Evolutionary conservation across 2,329 filamentous ascomycete species (phyloP), one percentile per base, ranked within the genome.

Genomic region (Verticillium nonalfalfae): DNA sequence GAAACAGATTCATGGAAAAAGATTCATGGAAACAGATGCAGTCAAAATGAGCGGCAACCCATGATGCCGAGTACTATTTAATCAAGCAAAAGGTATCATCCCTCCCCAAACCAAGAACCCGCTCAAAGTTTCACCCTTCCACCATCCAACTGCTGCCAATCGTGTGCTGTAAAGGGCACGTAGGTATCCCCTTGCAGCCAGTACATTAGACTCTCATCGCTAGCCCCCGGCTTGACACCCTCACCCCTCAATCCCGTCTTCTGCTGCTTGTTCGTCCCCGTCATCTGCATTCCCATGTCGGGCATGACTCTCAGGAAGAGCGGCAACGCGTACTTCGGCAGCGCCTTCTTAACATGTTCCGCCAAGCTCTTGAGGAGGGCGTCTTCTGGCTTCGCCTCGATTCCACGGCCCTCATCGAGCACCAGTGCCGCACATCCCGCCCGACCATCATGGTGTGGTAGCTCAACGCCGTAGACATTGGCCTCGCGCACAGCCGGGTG

Each of bases 211-310:
- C 85, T 83, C 3, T 68, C 67, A 40, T 73, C 72, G 1, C 82
- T 77, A 68, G 84, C 84, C 4, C 69, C 74, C 0, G 89, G 90
- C 68, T 91, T 84, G 0, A 94, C 90, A 0, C 93, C 92, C 64
- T 93, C 83, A 2, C 81, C 79, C n/a, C 91, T 80, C 65, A 96
- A 72, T 0, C 78, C 75, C 65, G 89, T 85, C 75, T 97, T 97
- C 75, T 93, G 89, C 77, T 96, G 90, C 80, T 97, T 97, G 69
- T 92, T 90, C 57, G 92, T 97, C 0, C 92, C 91, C 4, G 93
- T 96, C 1, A 85, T 81, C 68, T 89, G 85, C 66, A 85, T 81
- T 3, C 76, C 74, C 56, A 82, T 75, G 33, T 83, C 81, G 33
- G 76, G 79, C 7, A 88, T 82, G 6, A 93, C 74, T 13, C 93